These are phyloP conservation scores for Spathaspora boniae DNA, from an alignment of 805 yeast genomes.

Conservation along the genomic window DNA sequence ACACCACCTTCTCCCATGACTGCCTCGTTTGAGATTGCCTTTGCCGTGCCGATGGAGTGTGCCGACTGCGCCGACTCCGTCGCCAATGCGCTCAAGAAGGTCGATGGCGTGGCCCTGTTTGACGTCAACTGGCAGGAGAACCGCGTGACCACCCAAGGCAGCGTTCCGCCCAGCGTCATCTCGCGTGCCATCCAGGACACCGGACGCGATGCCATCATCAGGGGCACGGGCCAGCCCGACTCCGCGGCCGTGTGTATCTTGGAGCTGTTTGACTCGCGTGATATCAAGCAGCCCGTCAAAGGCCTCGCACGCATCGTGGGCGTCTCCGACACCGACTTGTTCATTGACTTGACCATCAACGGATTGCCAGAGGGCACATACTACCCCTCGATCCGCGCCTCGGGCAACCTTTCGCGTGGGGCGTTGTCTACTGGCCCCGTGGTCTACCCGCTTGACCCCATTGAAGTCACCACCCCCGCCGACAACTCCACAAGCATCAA, in stretches of 20 bases:
- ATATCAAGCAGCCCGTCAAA: conserved; percentile 57
- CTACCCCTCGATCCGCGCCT: conserved; percentile 61
- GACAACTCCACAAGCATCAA: conserved; percentile 24
- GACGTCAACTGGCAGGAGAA: conserved; percentile 58
- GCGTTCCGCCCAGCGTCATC: conserved; percentile 71
- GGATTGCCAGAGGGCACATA: conserved; percentile 67
- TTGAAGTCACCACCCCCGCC: conserved; percentile 28
- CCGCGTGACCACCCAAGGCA: conserved; percentile 65
- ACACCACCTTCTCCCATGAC: too few species aligned
- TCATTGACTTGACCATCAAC: conserved; percentile 76
- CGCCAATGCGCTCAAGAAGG: conserved; percentile 44
- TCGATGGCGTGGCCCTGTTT: conserved; percentile 49
- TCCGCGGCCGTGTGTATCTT: conserved; percentile 89
- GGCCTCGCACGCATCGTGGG: conserved; percentile 86
- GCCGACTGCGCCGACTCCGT: conserved; percentile 65
- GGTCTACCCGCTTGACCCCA: conserved; percentile 42
- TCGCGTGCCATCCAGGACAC: conserved; percentile 64
- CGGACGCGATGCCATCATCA: conserved; percentile 86
- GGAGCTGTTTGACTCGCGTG: conserved; percentile 60
- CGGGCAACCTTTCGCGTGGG: conserved; percentile 77
- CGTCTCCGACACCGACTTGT: conserved; percentile 48
- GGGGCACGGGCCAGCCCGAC: conserved; percentile 87
- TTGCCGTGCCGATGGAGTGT: conserved; percentile 85
- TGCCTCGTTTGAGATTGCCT: conserved; percentile 55
- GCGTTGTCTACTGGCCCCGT: conserved; percentile 61